A percentile compares a stretch with the other conserved stretches of the same genome.
Evolutionary conservation across 2,329 filamentous ascomycete species (phyloP).

Genomic region (Diaporthe eres): DNA sequence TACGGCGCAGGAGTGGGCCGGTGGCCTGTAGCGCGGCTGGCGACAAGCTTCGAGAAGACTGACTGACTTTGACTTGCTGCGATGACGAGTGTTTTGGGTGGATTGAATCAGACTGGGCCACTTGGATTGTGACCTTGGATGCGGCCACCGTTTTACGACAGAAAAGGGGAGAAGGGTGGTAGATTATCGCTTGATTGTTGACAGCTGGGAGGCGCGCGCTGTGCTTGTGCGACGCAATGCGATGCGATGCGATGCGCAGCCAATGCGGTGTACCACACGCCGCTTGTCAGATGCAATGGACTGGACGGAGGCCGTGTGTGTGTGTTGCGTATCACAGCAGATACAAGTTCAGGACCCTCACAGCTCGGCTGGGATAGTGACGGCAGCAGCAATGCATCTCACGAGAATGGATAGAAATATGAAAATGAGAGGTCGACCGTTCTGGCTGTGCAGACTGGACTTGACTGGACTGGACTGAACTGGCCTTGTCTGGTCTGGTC

Average conservation of each 20-base stretch:
- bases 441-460: not conserved
- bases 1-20: constrained; percentile 20
- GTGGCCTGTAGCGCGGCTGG: constrained; percentile 21
- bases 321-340: constrained; percentile 38
- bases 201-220: constrained; percentile 35
- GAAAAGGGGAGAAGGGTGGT: not conserved
- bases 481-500: not conserved
- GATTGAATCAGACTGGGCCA: constrained; percentile 20
- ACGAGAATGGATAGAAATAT: constrained; percentile 20
- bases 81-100: constrained; percentile 11
- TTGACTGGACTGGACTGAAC: not conserved
- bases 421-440: constrained; percentile 21
- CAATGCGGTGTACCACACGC: constrained; percentile 10
- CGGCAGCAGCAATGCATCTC: constrained; percentile 38
- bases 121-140: constrained; percentile 25
- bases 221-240: constrained; percentile 10
- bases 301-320: not conserved
- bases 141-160: constrained; percentile 36
- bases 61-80: not conserved
- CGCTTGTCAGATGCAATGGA: not conserved
- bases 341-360: constrained; percentile 19
- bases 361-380: constrained; percentile 38
- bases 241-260: not conserved
- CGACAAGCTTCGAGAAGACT: constrained; percentile 17
- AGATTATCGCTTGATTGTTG: constrained; percentile 34